phyloP scores from a whole-genome alignment of 352 stramenopile genomes.

The Albugo laibachii region DNA sequence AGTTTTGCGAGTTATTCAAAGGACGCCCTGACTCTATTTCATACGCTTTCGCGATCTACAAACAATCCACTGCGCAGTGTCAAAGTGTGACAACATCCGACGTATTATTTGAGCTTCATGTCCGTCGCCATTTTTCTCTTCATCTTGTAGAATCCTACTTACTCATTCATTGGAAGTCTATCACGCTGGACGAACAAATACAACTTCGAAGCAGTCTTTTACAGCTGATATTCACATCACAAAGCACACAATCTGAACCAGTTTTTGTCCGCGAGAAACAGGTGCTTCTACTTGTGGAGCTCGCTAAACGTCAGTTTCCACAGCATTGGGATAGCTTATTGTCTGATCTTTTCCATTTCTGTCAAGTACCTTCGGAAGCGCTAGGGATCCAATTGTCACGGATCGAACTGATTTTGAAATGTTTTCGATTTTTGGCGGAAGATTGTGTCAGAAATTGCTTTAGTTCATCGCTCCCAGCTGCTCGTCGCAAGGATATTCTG shows the following conservation, averaged over 20 bases:
- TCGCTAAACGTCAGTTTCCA: slow-evolving; percentile 67
- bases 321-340: slow-evolving; percentile 57
- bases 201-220: slow-evolving; percentile 33
- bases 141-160: slow-evolving; percentile 59
- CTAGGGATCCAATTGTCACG: slow-evolving; percentile 21
- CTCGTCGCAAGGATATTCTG: slow-evolving; percentile 54
- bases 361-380: too few species aligned
- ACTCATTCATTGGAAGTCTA: slow-evolving; percentile 25
- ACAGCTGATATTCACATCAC: slow-evolving; percentile 19
- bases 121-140: slow-evolving; percentile 54
- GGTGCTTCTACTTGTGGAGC: slow-evolving; percentile 39
- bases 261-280: slow-evolving; percentile 65
- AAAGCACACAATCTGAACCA: slow-evolving; percentile 17
- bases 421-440: slow-evolving; percentile 49
- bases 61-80: slow-evolving; percentile 15
- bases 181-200: slow-evolving; percentile 22
- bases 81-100: slow-evolving; percentile 5
- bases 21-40: slow-evolving; percentile 33
- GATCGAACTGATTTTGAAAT: slow-evolving; percentile 47
- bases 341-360: slow-evolving; percentile 14
- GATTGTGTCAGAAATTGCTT: slow-evolving; percentile 65
- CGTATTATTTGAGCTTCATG: slow-evolving; percentile 17
- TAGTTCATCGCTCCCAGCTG: slow-evolving; percentile 53
- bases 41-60: slow-evolving; percentile 58
- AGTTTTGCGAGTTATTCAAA: slow-evolving; percentile 63